Base-by-base conservation (phyloP, 75 land plant genomes). In the Sequoiadendron giganteum region DNA sequence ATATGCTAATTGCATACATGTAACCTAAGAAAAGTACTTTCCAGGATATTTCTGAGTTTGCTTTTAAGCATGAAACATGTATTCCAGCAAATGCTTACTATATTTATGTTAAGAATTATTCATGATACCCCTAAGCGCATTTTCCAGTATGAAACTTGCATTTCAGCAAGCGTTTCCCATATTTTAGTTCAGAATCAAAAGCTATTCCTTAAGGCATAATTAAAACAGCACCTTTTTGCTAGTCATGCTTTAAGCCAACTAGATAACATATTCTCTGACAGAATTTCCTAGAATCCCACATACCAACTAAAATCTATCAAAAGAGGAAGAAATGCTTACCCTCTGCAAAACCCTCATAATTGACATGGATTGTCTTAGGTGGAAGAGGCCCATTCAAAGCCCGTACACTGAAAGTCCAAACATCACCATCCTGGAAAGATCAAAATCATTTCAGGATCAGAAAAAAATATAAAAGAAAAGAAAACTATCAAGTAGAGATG, bases 271-370 rank as follows among this genome's bases (percentile, higher is more conserved):
- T 9, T n/a, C 32, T 5, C 84, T 47, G 13, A 82, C 13, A 75
- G 72, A 34, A 30, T 3, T 75, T 75, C n/a, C 52, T 25, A 81
- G 7, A 36, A 36, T 77, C 7, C 40, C 16, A 79, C 19, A 19
- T 39, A 45, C 84, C 48, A 82, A 82, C 48, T 43, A 43, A 82
- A 75, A 47, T 19, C 47, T 82, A 82, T 21, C n/a, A 42, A 43
- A 39, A 43, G n/a, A 2, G 52, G 84, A 82, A 82, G 48, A 45
- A n/a, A 19, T 54, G 86, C 89, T 87, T 40, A 91, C 91, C 91
- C 75, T 91, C 91, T 32, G 91, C 91, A 91, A 91, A 91, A 19
- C 91, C 91, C 38, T 91, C 91, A 52, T 86, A 89, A 76, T 86
- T 91, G 36, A 89, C 90, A 76, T 91, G 91, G 45, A 91, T 58